These are phyloP conservation scores for Wolfiporia cocos DNA, from an alignment of 1,284 basidiomycete species.

Conservation along the genomic window DNA sequence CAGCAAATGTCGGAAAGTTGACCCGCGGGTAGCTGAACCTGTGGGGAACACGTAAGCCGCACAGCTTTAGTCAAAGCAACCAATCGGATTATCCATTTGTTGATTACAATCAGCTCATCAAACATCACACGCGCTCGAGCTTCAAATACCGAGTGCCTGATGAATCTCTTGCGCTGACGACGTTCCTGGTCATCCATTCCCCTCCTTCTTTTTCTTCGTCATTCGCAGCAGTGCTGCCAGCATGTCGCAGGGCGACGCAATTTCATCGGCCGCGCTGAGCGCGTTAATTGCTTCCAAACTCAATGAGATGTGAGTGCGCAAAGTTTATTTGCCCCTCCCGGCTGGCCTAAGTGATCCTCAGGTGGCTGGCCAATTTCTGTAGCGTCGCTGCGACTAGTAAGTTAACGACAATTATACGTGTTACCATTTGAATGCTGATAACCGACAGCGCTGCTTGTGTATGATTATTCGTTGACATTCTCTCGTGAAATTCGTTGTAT, in stretches of 20 bases:
- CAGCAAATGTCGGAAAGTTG: no score
- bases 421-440: not conserved
- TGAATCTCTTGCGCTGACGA: no score
- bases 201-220: no score
- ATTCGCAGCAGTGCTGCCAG: constrained; percentile 8
- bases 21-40: no score
- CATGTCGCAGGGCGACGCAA: constrained; percentile 9
- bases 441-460: constrained; percentile 15
- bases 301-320: constrained; percentile 4
- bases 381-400: constrained; percentile 7
- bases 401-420: not conserved
- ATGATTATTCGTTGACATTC: constrained; percentile 15
- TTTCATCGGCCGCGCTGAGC: constrained; percentile 3
- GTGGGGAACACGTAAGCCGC: no score
- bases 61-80: no score
- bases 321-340: not conserved
- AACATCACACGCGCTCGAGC: no score
- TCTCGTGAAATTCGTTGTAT: constrained; percentile 11
- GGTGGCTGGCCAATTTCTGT: constrained; percentile 8
- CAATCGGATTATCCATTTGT: no score
- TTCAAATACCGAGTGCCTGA: no score
- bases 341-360: constrained; percentile 3
- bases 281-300: constrained; percentile 2
- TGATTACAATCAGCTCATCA: no score
- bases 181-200: no score